Evolutionary conservation across 495 filamentous ascomycete species (phyloP).

Genomic region (Penicillium mononematosum): DNA sequence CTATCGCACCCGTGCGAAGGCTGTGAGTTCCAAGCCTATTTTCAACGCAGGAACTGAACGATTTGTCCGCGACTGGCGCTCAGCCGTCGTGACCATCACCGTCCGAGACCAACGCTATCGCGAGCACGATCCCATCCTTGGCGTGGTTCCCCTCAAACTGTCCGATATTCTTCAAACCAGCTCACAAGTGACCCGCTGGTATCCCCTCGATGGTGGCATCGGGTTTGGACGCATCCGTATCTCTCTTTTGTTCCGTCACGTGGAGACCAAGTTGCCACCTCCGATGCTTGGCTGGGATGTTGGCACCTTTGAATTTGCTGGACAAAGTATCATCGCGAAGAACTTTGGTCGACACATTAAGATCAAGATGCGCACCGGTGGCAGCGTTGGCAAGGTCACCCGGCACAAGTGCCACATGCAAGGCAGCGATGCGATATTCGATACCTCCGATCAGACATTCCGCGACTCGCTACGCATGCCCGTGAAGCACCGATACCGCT

Average conservation of each 20-base stretch:
- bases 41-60: constrained; percentile 95
- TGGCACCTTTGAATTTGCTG: constrained; percentile 84
- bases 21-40: constrained; percentile 88
- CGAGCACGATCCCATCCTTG: constrained; percentile 92
- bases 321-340: constrained; percentile 60
- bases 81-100: constrained; percentile 77
- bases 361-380: constrained; percentile 78
- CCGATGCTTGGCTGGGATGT: constrained; percentile 87
- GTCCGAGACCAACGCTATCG: constrained; percentile 85
- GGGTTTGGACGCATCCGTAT: constrained; percentile 89
- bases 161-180: constrained; percentile 82
- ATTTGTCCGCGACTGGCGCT: constrained; percentile 94
- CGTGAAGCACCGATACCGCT: constrained; percentile 84
- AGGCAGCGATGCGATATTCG: constrained; percentile 64
- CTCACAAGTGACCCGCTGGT: constrained; percentile 74
- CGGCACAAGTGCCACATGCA: constrained; percentile 58
- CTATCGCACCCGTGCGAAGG: constrained; percentile 89
- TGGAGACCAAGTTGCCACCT: constrained; percentile 79
- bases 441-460: constrained; percentile 56
- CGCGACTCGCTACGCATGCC: constrained; percentile 69
- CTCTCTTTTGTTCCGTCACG: constrained; percentile 78
- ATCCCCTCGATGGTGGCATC: constrained; percentile 66
- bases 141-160: constrained; percentile 82
- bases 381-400: constrained; percentile 68
- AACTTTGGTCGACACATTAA: constrained; percentile 60